These are phyloP conservation scores for Capniomyces stellatus DNA, from an alignment of 371 early-diverging fungal genomes.

Conservation along the genomic window DNA sequence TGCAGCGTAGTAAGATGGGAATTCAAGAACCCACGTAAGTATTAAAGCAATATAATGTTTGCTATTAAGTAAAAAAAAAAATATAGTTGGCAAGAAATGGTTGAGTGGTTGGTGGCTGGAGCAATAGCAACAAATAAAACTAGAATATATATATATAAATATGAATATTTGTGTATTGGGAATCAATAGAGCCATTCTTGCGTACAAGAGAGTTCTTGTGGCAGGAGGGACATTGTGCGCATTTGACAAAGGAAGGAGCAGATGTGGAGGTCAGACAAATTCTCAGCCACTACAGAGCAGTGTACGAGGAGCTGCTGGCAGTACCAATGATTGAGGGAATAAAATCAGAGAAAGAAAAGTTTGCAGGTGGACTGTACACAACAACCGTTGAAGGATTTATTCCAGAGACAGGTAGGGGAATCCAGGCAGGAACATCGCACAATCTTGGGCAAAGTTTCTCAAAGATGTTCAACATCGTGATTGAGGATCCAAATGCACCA, in stretches of 20 bases:
- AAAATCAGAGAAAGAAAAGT: conserved; percentile 99
- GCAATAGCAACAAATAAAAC: too few relatives aligned
- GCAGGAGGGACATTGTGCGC: conserved; percentile 99
- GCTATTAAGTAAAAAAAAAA: too few relatives aligned
- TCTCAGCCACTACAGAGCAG: conserved; percentile 86
- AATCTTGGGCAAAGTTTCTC: conserved; percentile 99
- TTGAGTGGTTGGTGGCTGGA: too few relatives aligned
- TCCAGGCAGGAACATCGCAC: conserved; percentile 99
- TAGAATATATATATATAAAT: too few relatives aligned
- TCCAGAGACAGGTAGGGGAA: conserved; percentile 95
- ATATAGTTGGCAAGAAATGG: too few relatives aligned
- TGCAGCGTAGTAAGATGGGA: conserved; percentile 99
- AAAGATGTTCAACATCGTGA: conserved; percentile 92
- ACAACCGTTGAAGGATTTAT: conserved; percentile 98
- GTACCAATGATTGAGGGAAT: conserved; percentile 97
- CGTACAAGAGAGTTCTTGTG: conserved; percentile 99
- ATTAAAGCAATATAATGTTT: too few relatives aligned
- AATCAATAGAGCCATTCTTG: conserved; percentile 70
- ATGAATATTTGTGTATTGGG: too few relatives aligned
- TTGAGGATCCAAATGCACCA: conserved; percentile 47
- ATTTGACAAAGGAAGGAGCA: conserved; percentile 81
- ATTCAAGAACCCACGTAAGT: conserved; percentile 85
- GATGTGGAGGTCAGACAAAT: conserved; percentile 85
- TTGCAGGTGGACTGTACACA: conserved; percentile 98
- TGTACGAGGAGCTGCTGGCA: conserved; percentile 96